These are phyloP conservation scores for Posidonia oceanica DNA, from an alignment of 116 monocot genomes.

Conservation along the genomic window DNA sequence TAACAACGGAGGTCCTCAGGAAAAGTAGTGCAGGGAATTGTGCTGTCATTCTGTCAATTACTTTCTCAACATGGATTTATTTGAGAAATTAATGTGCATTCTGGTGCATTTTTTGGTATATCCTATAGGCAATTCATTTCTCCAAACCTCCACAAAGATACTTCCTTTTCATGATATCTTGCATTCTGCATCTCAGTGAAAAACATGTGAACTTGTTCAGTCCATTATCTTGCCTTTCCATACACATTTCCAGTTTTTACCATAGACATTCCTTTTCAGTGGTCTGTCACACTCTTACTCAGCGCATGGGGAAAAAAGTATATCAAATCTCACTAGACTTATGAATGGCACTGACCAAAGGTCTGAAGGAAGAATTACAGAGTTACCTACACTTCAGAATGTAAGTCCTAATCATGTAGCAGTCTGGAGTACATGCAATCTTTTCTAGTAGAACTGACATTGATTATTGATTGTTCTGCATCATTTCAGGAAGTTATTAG, in stretches of 20 bases:
- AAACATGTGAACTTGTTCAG: too few relatives aligned
- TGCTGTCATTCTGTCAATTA: too few relatives aligned
- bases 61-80: too few relatives aligned
- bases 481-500: conserved; percentile 36
- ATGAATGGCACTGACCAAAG: conserved; percentile 36
- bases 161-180: too few relatives aligned
- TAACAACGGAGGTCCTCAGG: too few relatives aligned
- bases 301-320: conserved; percentile 50
- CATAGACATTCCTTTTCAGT: conserved; percentile 17
- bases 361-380: conserved; percentile 34
- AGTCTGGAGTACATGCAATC: background rate
- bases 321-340: conserved; percentile 52
- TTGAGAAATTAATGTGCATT: too few relatives aligned
- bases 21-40: too few relatives aligned
- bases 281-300: conserved; percentile 79
- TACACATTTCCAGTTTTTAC: background rate
- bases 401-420: conserved; percentile 16
- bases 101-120: too few relatives aligned
- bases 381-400: conserved; percentile 47
- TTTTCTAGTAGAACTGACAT: background rate
- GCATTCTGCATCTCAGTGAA: too few relatives aligned
- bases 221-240: background rate
- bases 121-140: too few relatives aligned
- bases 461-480: too few relatives aligned
- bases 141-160: too few relatives aligned